A percentile compares a stretch with the other conserved stretches of the same genome.
phyloP scores from a whole-genome alignment of 768 basidiomycete species.

The Coprinopsis sp. region DNA sequence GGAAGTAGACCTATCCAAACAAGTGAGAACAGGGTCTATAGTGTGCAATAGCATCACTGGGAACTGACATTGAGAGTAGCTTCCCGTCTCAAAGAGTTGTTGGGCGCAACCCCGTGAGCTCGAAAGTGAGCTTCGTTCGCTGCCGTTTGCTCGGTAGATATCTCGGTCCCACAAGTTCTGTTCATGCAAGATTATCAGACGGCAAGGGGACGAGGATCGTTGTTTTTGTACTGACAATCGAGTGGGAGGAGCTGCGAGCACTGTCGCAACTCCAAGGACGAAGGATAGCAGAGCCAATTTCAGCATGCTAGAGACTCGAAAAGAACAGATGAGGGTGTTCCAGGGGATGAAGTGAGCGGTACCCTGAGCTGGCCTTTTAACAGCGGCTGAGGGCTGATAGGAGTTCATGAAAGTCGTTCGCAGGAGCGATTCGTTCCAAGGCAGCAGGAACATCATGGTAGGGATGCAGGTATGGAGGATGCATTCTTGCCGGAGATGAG shows the following conservation, averaged over 20 bases:
- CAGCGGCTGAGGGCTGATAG: too few species aligned
- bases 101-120: slow-evolving; percentile 7
- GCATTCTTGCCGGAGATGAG: too few species aligned
- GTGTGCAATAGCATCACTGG: too few species aligned
- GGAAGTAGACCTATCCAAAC: slow-evolving; percentile 28
- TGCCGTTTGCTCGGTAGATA: slow-evolving; percentile 6
- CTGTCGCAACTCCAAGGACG: slow-evolving; percentile 8
- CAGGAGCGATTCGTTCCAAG: too few species aligned
- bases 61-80: slow-evolving; percentile 1
- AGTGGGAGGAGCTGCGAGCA: slow-evolving; percentile 2
- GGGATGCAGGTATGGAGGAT: too few species aligned
- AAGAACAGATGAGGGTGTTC: too few species aligned
- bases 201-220: too few species aligned
- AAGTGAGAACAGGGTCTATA: not conserved
- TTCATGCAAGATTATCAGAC: not conserved
- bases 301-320: too few species aligned
- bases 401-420: too few species aligned
- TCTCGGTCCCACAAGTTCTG: slow-evolving; percentile 12
- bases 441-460: too few species aligned
- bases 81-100: not conserved
- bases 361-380: too few species aligned
- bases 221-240: slow-evolving; percentile 2
- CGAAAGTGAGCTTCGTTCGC: slow-evolving; percentile 9
- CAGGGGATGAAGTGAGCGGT: too few species aligned
- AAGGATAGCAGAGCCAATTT: slow-evolving; percentile 4